Evolutionary conservation across 148 eudicot genomes (phyloP).

Genomic region (Amaranthus cruentus): DNA sequence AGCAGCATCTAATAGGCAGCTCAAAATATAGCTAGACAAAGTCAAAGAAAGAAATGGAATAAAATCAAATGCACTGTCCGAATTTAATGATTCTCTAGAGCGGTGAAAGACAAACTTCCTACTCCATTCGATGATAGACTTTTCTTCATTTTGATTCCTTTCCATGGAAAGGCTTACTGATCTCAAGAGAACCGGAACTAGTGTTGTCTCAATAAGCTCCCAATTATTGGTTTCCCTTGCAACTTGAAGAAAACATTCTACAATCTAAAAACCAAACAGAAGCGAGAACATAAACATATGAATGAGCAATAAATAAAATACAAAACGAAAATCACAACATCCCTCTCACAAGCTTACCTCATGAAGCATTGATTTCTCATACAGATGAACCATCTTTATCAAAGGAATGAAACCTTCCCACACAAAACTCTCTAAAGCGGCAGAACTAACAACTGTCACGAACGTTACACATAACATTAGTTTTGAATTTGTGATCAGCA

Average conservation of each 20-base stretch:
- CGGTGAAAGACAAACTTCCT: constrained; percentile 24
- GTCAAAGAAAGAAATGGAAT: constrained; percentile 40
- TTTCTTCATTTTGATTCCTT: constrained; percentile 45
- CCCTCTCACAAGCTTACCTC: constrained; percentile 45
- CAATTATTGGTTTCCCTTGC: constrained; percentile 60
- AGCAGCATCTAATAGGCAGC: constrained; percentile 56
- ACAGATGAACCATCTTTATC: constrained; percentile 43
- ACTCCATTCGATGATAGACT: constrained; percentile 45
- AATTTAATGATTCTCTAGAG: constrained; percentile 20
- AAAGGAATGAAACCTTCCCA: constrained; percentile 61
- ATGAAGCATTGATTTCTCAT: constrained; percentile 49
- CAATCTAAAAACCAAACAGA: constrained; percentile 38
- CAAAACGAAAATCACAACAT: background rate
- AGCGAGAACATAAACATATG: background rate
- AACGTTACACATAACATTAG: background rate
- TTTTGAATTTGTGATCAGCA: constrained; percentile 5
- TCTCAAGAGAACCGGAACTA: constrained; percentile 62
- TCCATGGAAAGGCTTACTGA: constrained; percentile 65
- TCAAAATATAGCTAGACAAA: constrained; percentile 58
- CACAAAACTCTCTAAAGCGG: constrained; percentile 45
- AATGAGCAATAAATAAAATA: constrained; percentile 10
- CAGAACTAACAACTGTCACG: constrained; percentile 40
- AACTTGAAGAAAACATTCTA: constrained; percentile 54
- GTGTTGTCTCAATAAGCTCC: constrained; percentile 54
- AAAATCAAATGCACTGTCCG: constrained; percentile 11